phyloP scores from a whole-genome alignment of 352 stramenopile genomes.

The Globisporangium yorkense region DNA sequence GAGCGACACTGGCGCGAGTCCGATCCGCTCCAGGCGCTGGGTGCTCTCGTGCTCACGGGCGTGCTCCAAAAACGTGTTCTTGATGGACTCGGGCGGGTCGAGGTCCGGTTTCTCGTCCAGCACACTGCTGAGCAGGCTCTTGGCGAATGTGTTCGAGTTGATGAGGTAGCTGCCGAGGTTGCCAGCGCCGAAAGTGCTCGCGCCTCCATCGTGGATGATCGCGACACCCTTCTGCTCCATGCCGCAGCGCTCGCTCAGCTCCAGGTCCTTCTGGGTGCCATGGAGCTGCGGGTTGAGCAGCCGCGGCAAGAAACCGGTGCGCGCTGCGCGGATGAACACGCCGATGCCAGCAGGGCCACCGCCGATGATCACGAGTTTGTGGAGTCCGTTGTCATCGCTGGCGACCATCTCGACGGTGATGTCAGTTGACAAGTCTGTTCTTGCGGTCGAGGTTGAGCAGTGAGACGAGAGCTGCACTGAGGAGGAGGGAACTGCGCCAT shows the following conservation, averaged over 20 bases:
- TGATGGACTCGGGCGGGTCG: slow-evolving; percentile 67
- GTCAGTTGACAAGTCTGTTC: neutral
- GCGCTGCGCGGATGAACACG: slow-evolving; percentile 66
- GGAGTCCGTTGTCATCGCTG: slow-evolving; percentile 27
- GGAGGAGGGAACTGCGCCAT: too few species aligned
- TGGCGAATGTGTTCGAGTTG: slow-evolving; percentile 85
- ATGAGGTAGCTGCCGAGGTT: slow-evolving; percentile 78
- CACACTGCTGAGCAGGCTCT: slow-evolving; percentile 61
- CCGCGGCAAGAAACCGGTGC: slow-evolving; percentile 47
- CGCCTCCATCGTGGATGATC: slow-evolving; percentile 56
- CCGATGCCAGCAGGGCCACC: slow-evolving; percentile 68
- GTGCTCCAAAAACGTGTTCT: slow-evolving; percentile 67
- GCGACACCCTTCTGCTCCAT: slow-evolving; percentile 53
- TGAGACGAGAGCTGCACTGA: too few species aligned
- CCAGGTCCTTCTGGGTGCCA: slow-evolving; percentile 35
- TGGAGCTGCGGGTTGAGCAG: slow-evolving; percentile 37
- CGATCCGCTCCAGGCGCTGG: slow-evolving; percentile 51
- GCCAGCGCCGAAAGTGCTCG: slow-evolving; percentile 45
- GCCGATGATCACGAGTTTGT: slow-evolving; percentile 70
- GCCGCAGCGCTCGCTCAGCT: slow-evolving; percentile 29
- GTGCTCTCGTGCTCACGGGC: slow-evolving; percentile 39
- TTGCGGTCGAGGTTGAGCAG: too few species aligned
- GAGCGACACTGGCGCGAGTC: slow-evolving; percentile 40
- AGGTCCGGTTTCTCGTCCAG: slow-evolving; percentile 75
- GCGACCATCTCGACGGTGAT: neutral